Evolutionary conservation across 1,139 yeast species (phyloP), one percentile per base, ranked within the genome.

Genomic region (Hansenula anomala): DNA sequence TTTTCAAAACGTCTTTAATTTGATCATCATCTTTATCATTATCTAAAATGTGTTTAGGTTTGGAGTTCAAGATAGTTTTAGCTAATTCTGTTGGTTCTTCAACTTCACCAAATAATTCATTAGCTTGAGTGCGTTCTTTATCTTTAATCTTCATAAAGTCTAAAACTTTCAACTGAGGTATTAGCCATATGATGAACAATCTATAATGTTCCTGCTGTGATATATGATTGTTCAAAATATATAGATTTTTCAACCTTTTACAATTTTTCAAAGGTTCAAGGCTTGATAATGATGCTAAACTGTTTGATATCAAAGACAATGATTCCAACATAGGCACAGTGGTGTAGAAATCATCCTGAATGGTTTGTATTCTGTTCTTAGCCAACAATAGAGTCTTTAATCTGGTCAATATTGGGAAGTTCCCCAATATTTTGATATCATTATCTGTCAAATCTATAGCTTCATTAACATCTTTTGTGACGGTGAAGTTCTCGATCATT

Each of bases 371-470:
- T 45, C 75, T 66, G 55, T 87, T 86, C 44, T 71, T 70, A 0
- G 82, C 77, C 13, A 79, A 51, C n/a, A 85, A 61, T 4, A 87
- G 51, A 0, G 74, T 67, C 37, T 67, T 67, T 18, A 81, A 56
- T 28, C 73, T 67, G 10, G 48, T 37, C 34, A 78, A 57, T 12
- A 49, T 46, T 0, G 88, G 86, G 16, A 82, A 60, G 39, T 71
- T 70, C 8, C 74, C 69, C 14, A 87, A 54, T 14, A 69, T 71
- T 3, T 73, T 61, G 16, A 86, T 60, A 28, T 74, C 80, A 58
- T 87, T 87, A 55, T 80, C 78, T 6, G 87, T 72, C 30, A 86
- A 59, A 57, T 87, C 95, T 8, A 86, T 63, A 17, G 76, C 74
- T 40, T 74, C 77, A 27, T 44, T 38, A 48, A 68, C 63, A 47